phyloP scores from a whole-genome alignment of 2,329 filamentous ascomycete species.

The Cadophora luteo-olivacea region DNA sequence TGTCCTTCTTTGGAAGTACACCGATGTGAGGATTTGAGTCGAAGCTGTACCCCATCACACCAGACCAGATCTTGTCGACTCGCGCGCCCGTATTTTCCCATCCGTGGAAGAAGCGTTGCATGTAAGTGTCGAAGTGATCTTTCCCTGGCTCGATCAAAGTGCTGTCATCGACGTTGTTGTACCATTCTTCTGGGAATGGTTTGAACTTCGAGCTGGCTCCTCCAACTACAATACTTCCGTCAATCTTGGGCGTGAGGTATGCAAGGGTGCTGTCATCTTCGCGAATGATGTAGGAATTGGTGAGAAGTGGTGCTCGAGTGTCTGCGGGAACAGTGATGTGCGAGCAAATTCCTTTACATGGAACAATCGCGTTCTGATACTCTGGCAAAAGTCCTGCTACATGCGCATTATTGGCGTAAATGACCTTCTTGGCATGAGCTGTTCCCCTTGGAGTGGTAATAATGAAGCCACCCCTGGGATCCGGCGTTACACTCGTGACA shows the following conservation, averaged over 20 bases:
- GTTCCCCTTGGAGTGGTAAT: slow-evolving; percentile 61
- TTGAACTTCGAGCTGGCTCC: slow-evolving; percentile 49
- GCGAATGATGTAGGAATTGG: slow-evolving; percentile 22
- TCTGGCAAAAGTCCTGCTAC: slow-evolving; percentile 47
- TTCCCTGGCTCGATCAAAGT: slow-evolving; percentile 51
- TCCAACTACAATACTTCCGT: slow-evolving; percentile 48
- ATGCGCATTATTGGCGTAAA: slow-evolving; percentile 73
- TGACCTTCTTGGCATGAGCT: slow-evolving; percentile 58
- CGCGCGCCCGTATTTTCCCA: slow-evolving; percentile 54
- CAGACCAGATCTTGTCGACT: slow-evolving; percentile 41
- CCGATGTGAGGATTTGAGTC: slow-evolving; percentile 55
- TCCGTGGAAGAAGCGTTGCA: slow-evolving; percentile 54
- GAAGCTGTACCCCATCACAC: slow-evolving; percentile 52
- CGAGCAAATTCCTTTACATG: slow-evolving; percentile 22
- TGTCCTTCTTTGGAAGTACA: slow-evolving; percentile 43
- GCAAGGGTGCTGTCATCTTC: slow-evolving; percentile 18
- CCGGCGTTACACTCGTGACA: slow-evolving; percentile 42
- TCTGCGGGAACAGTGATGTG: slow-evolving; percentile 11
- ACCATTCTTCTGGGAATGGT: slow-evolving; percentile 48
- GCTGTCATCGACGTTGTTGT: slow-evolving; percentile 54
- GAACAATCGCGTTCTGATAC: slow-evolving; percentile 31
- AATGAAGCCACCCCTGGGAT: slow-evolving; percentile 48
- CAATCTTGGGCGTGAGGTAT: slow-evolving; percentile 41
- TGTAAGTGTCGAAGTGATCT: slow-evolving; percentile 55
- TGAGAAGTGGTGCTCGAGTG: slow-evolving; percentile 13